phyloP scores from a whole-genome alignment of 2,329 filamentous ascomycete genomes.

The Neonectria hederae region DNA sequence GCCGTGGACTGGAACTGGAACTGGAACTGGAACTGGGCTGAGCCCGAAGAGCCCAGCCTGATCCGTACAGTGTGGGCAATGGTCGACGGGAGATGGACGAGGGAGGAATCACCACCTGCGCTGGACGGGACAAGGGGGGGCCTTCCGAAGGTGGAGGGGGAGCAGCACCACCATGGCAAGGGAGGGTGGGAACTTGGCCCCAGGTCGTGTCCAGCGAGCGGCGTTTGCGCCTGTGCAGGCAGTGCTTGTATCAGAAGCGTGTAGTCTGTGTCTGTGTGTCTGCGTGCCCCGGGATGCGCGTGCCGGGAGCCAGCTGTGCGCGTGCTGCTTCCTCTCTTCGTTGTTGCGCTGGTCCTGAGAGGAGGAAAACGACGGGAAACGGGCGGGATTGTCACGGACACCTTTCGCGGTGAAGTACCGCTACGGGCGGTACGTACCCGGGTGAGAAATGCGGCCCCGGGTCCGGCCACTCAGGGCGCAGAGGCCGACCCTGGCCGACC shows the following conservation, averaged over 20 bases:
- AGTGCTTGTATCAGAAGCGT: not conserved
- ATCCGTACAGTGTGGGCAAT: conserved; percentile 23
- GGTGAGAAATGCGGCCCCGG: conserved; percentile 35
- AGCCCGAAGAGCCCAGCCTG: not conserved
- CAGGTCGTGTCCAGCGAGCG: not conserved
- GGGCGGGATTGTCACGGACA: conserved; percentile 16
- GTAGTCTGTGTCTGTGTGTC: not conserved
- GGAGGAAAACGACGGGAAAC: not conserved
- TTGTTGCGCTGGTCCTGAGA: not conserved
- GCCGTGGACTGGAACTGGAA: not conserved
- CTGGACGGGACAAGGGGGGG: conserved; percentile 35
- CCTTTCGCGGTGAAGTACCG: conserved; percentile 20
- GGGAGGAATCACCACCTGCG: conserved; percentile 33
- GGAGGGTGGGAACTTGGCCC: conserved; percentile 10
- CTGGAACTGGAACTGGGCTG: conserved; percentile 1
- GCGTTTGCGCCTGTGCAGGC: conserved; percentile 1
- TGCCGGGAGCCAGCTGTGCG: not conserved
- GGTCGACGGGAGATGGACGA: conserved; percentile 2
- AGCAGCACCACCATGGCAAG: not conserved
- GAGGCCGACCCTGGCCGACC: conserved; percentile 29
- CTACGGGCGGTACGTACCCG: conserved; percentile 26
- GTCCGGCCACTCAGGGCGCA: conserved; percentile 42
- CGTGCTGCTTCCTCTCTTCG: not conserved
- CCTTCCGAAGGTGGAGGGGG: conserved; percentile 9
- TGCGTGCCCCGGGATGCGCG: not conserved